phyloP scores from a whole-genome alignment of 352 stramenopile genomes.

The Albugo candida region DNA sequence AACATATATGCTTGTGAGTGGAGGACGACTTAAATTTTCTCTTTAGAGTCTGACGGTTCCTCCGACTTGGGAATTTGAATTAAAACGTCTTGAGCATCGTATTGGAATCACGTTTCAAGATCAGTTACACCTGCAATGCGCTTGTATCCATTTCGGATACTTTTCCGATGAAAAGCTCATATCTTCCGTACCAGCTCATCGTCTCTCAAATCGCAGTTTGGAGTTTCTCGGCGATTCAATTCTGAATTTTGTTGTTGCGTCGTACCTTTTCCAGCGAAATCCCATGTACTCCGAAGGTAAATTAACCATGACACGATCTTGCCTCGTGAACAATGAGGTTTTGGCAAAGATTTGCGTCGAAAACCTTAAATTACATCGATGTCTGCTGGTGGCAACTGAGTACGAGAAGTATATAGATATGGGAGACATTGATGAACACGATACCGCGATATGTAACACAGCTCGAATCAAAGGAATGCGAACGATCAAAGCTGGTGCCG shows the following conservation, averaged over 20 bases:
- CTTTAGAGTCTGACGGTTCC: conserved; percentile 19
- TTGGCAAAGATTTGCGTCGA: conserved; percentile 40
- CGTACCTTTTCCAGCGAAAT: conserved; percentile 54
- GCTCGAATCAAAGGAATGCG: no score
- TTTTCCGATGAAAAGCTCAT: conserved; percentile 23
- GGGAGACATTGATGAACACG: no score
- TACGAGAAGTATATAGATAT: no score
- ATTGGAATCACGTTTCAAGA: conserved; percentile 47
- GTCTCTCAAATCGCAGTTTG: conserved; percentile 60
- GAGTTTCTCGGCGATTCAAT: conserved; percentile 71
- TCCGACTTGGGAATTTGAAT: conserved; percentile 20
- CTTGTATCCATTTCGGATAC: conserved; percentile 53
- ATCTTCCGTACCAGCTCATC: conserved; percentile 20
- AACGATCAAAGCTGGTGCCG: conserved; percentile 51
- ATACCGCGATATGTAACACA: conserved; percentile 17
- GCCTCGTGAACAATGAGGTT: conserved; percentile 59
- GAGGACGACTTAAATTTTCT: background rate
- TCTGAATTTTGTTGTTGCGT: conserved; percentile 33
- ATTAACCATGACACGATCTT: conserved; percentile 39
- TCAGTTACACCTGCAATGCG: conserved; percentile 31
- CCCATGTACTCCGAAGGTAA: conserved; percentile 52
- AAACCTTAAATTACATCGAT: conserved; percentile 30
- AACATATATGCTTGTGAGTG: background rate
- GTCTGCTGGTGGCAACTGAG: conserved; percentile 32
- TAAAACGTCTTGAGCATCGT: conserved; percentile 28